Base-by-base conservation (phyloP, 352 stramenopile species). In the Pythium vanterpoolii region DNA sequence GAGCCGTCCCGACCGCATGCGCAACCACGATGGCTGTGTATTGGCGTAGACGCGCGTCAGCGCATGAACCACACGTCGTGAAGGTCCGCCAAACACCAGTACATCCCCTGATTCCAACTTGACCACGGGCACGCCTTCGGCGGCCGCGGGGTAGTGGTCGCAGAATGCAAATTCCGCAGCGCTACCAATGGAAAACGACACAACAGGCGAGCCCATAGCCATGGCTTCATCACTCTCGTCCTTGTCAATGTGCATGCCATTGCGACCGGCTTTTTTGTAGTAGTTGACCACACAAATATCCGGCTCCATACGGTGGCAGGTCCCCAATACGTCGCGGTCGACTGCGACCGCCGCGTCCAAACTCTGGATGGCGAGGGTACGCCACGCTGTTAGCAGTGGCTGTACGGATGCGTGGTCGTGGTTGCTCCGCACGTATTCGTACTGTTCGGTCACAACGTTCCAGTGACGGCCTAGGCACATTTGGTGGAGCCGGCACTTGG, bases 201-300 rank as follows among this genome's bases (percentile, higher is more conserved):
- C 69, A 5, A 90, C 80, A 4, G 80, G 80, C 23, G 80, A 88
- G 13, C 80, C 80, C 68, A 81, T 80, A 0, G 45, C 53, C 66
- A 90, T 81, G 21, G 80, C 79, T 45, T 77, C 70, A 2, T 62
- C 62, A 43, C 76, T 86, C 53, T 90, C 80, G 60, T 88, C 76
- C 63, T 88, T 87, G 69, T 90, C 80, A 23, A 87, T 69, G 60
- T 90, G 80, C 74, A 90, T 81, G 55, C 77, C 81, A 39, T 87
- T 90, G 60, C 77, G 69, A 0, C 81, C 81, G 19, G 77, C 77
- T 56, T 86, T 86, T 60, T 87, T 87, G 68, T 89, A 89, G 45
- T 86, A 90, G 56, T 89, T 89, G 48, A 88, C 78, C 19, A 89
- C 77, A 43, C 77, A 88, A 46, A 90, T 79, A 31, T 90, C 78